These are phyloP conservation scores for Phytophthora idaei DNA, from an alignment of 352 stramenopile genomes.

Conservation along the genomic window DNA sequence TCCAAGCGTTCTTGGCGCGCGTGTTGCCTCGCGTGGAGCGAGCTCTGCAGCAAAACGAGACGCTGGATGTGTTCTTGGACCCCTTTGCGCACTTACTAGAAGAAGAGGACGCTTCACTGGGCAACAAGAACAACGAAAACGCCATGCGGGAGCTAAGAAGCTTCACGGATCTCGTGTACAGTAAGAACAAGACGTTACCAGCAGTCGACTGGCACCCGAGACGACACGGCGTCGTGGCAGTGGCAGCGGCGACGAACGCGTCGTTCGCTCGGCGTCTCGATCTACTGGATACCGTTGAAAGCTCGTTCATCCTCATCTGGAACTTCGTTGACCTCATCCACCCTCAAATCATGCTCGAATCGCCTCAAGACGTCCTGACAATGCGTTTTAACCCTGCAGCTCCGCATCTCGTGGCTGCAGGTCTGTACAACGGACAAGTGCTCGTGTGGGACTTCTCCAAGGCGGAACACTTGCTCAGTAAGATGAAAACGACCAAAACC, in stretches of 20 bases:
- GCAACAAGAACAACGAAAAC: slow-evolving; percentile 87
- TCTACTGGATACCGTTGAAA: slow-evolving; percentile 75
- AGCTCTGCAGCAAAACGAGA: slow-evolving; percentile 86
- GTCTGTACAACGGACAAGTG: slow-evolving; percentile 90
- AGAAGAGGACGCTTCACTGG: slow-evolving; percentile 58
- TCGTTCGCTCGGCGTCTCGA: slow-evolving; percentile 80
- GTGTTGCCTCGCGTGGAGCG: slow-evolving; percentile 76
- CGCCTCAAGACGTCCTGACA: slow-evolving; percentile 88
- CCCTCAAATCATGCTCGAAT: slow-evolving; percentile 92
- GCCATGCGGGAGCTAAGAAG: slow-evolving; percentile 91
- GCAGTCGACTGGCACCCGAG: slow-evolving; percentile 93
- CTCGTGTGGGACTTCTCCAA: slow-evolving; percentile 92
- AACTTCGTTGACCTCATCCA: slow-evolving; percentile 95
- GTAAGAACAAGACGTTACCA: slow-evolving; percentile 91
- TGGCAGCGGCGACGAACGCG: slow-evolving; percentile 86
- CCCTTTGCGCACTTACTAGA: slow-evolving; percentile 75
- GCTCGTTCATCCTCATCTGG: slow-evolving; percentile 93
- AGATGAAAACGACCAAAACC: slow-evolving; percentile 56
- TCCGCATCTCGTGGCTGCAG: slow-evolving; percentile 82
- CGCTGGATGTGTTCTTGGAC: slow-evolving; percentile 85
- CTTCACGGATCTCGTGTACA: slow-evolving; percentile 95
- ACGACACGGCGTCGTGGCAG: slow-evolving; percentile 87
- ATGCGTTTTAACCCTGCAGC: slow-evolving; percentile 91
- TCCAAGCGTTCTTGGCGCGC: slow-evolving; percentile 70
- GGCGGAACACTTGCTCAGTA: slow-evolving; percentile 65